These are phyloP conservation scores for Boletus pseudopeckii DNA, from an alignment of 768 basidiomycete genomes.

Conservation along the genomic window DNA sequence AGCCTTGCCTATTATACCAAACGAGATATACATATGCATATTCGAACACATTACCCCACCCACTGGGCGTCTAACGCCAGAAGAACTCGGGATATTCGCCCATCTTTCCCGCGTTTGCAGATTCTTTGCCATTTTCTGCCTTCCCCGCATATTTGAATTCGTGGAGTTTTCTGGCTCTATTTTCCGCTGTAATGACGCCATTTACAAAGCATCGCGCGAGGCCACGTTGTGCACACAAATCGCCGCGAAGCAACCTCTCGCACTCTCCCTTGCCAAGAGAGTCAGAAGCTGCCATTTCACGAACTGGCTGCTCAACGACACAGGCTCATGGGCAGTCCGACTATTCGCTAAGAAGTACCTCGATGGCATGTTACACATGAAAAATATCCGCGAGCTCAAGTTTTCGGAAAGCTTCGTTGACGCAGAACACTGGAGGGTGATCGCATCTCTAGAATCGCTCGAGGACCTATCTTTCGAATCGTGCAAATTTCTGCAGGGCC, in stretches of 20 bases:
- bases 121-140: slow-evolving; percentile 38
- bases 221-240: slow-evolving; percentile 28
- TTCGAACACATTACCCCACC: slow-evolving; percentile 32
- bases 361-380: slow-evolving; percentile 16
- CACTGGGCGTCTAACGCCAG: slow-evolving; percentile 3
- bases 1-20: slow-evolving; percentile 35
- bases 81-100: slow-evolving; percentile 11
- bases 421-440: slow-evolving; percentile 11
- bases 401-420: slow-evolving; percentile 12
- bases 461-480: slow-evolving; percentile 10
- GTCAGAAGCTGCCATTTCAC: slow-evolving; percentile 26
- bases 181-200: background rate
- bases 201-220: background rate
- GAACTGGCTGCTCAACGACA: background rate
- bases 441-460: slow-evolving; percentile 13
- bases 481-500: background rate
- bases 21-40: slow-evolving; percentile 44
- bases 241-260: slow-evolving; percentile 24
- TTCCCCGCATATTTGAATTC: slow-evolving; percentile 39
- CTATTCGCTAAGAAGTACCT: background rate
- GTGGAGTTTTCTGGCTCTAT: slow-evolving; percentile 25
- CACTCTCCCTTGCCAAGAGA: slow-evolving; percentile 27
- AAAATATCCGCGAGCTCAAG: slow-evolving; percentile 10
- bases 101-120: slow-evolving; percentile 41
- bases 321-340: background rate